phyloP scores from a whole-genome alignment of 2,329 filamentous ascomycete genomes.

The Aureobasidium sp. region DNA sequence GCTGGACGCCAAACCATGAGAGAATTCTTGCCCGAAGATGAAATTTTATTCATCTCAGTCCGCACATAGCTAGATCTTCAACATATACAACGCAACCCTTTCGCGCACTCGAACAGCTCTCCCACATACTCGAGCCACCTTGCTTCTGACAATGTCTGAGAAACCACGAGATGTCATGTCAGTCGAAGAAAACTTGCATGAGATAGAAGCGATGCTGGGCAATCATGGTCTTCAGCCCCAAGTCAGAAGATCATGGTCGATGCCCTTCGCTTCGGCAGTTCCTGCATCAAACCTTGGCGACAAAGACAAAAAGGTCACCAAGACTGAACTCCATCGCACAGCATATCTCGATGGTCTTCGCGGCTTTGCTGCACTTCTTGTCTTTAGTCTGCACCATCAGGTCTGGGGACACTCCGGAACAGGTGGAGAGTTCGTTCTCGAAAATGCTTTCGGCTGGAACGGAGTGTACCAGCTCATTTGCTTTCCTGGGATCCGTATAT shows the following conservation, averaged over 20 bases:
- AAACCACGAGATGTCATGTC: background rate
- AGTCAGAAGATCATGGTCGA: background rate
- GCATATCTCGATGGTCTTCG: slow-evolving; percentile 60
- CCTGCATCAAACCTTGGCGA: background rate
- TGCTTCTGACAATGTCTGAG: background rate
- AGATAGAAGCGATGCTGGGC: slow-evolving; percentile 7
- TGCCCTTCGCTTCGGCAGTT: background rate
- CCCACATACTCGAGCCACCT: background rate
- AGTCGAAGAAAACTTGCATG: background rate
- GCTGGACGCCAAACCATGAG: too few species aligned
- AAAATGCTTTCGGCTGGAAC: slow-evolving; percentile 46
- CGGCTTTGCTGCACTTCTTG: slow-evolving; percentile 58
- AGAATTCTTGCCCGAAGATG: too few species aligned
- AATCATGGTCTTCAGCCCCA: background rate
- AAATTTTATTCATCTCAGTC: too few species aligned
- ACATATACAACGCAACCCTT: too few species aligned
- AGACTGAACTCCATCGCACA: slow-evolving; percentile 36
- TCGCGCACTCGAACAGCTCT: background rate
- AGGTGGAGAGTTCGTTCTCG: slow-evolving; percentile 34
- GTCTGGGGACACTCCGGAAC: slow-evolving; percentile 44
- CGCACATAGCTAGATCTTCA: too few species aligned
- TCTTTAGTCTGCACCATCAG: slow-evolving; percentile 55
- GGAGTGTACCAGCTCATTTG: slow-evolving; percentile 41
- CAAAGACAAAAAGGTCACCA: background rate
- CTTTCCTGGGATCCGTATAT: slow-evolving; percentile 50